Conservation (phyloP, 768 basidiomycete species). For the Daedalea quercina region DNA sequence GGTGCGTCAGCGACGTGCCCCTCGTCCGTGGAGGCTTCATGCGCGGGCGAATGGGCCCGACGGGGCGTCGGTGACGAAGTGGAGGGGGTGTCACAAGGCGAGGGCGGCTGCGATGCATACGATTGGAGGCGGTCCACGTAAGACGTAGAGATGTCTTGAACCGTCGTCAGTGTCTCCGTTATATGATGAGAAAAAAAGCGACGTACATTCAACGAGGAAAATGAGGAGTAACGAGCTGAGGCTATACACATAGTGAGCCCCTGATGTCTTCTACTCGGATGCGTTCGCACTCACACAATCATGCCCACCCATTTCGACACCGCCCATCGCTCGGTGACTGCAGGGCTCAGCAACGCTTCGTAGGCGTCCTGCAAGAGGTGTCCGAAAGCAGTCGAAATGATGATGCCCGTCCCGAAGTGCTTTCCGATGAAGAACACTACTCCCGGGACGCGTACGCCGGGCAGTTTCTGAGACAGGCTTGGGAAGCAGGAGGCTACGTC, state of each 20-base stretch:
- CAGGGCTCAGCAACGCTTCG: conserved; percentile 42
- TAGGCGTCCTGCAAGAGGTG: conserved; percentile 79
- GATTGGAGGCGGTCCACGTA: conserved; percentile 69
- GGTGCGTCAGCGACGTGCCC: conserved; percentile 7
- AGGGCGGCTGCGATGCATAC: conserved; percentile 38
- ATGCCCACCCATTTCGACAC: conserved; percentile 58
- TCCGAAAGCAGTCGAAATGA: conserved; percentile 76
- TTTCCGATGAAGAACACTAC: conserved; percentile 80
- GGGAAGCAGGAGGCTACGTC: conserved; percentile 66
- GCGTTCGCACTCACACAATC: conserved; percentile 66
- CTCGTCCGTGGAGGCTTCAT: background rate
- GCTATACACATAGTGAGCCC: conserved; percentile 25
- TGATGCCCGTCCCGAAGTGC: conserved; percentile 84
- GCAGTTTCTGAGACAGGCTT: conserved; percentile 46
- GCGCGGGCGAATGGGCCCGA: background rate
- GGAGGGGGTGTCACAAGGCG: conserved; percentile 13
- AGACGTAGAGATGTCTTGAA: conserved; percentile 62
- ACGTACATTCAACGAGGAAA: conserved; percentile 76
- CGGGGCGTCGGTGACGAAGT: conserved; percentile 5
- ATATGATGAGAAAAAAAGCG: background rate
- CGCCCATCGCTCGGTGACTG: conserved; percentile 39
- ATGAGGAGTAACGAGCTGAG: conserved; percentile 60
- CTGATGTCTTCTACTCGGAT: too few relatives aligned
- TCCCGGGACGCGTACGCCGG: conserved; percentile 53
- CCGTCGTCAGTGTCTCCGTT: background rate